Evolutionary conservation across 192 early-diverging fungal species (phyloP).

Genomic region (Coemansia sp.): DNA sequence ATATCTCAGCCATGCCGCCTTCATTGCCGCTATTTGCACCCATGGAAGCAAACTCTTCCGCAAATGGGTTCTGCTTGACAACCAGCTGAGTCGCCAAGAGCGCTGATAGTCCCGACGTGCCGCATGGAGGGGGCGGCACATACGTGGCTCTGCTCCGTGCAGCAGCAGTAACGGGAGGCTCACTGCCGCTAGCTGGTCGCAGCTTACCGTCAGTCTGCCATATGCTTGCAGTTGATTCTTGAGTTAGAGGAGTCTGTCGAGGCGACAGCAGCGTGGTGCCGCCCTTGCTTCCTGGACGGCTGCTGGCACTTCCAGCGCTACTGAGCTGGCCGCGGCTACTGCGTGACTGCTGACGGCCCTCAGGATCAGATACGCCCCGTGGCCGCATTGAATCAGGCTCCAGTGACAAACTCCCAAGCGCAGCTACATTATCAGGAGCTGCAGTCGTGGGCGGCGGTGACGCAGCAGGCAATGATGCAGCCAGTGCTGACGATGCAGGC

Average conservation of each 20-base stretch:
- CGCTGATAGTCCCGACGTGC: slow-evolving; percentile 58
- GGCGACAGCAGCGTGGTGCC: neutral
- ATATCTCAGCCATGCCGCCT: slow-evolving; percentile 57
- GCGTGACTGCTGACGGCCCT: slow-evolving; percentile 22
- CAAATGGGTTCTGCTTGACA: slow-evolving; percentile 64
- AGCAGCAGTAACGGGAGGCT: neutral
- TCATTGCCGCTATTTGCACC: slow-evolving; percentile 59
- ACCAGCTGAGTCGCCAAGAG: slow-evolving; percentile 63
- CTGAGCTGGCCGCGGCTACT: slow-evolving; percentile 11
- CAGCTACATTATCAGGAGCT: slow-evolving; percentile 18
- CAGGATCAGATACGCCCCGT: slow-evolving; percentile 40
- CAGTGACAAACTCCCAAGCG: slow-evolving; percentile 14
- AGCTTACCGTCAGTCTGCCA: neutral
- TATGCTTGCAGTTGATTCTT: neutral
- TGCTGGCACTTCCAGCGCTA: neutral
- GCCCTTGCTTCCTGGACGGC: slow-evolving; percentile 8
- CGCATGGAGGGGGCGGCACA: slow-evolving; percentile 27
- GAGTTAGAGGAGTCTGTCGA: too few species aligned
- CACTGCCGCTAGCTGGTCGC: slow-evolving; percentile 14
- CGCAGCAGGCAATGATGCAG: slow-evolving; percentile 11
- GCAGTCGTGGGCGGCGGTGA: slow-evolving; percentile 17
- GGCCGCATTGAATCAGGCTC: slow-evolving; percentile 18
- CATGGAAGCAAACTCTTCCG: slow-evolving; percentile 62
- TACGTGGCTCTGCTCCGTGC: slow-evolving; percentile 6
- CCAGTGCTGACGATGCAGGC: slow-evolving; percentile 15